Base-by-base conservation (phyloP, 768 basidiomycete genomes). In the Suillus weaverae region DNA sequence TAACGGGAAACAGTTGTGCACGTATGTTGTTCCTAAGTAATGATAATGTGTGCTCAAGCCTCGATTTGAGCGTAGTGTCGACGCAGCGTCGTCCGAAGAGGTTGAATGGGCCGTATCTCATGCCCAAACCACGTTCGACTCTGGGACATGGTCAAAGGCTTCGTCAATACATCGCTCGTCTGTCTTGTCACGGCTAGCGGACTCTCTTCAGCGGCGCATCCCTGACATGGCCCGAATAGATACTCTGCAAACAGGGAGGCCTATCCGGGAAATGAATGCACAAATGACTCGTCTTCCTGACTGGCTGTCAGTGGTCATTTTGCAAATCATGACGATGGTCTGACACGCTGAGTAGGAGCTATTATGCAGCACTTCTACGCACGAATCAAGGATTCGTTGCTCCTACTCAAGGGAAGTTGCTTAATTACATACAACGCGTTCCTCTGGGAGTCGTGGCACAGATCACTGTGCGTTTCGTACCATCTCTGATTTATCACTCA, bases 391-490 rank as follows among this genome's bases (percentile, higher is more conserved):
- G 75, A 18, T 89, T 86, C 66, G 82, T 94, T 20, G 86, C 90
- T 16, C 94, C 92, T 3, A 91, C 91, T 0, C 89, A 92, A 69
- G 94, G 94, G 0, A 86, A 85, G 61, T 74, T 95, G 44, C 77
- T 94, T 41, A 95, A 94, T 70, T 89, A 91, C 73, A 88, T 95
- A 6, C 84, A 86, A 57, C 84, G 94, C 16, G 81, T 92, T 13
- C 92, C 94, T 0, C 83, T 95, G 0, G 94, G 94, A 13, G 93
- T 94, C n/a, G 91, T 94, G 44, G 93, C 89, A 1, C 92, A 95
- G 72, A 91, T 95, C 32, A 94, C 91, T 16, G 92, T 92, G 64
- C 73, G 64, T 59, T 10, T 46, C 35, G 20, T 33, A 7, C 36
- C 51, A 10, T 18, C 33, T 5, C 50, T 46, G 26, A 62, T 33